Evolutionary conservation across 2,329 filamentous ascomycete species (phyloP), one percentile per base, ranked within the genome.

Genomic region (Ophiostoma ulmi): DNA sequence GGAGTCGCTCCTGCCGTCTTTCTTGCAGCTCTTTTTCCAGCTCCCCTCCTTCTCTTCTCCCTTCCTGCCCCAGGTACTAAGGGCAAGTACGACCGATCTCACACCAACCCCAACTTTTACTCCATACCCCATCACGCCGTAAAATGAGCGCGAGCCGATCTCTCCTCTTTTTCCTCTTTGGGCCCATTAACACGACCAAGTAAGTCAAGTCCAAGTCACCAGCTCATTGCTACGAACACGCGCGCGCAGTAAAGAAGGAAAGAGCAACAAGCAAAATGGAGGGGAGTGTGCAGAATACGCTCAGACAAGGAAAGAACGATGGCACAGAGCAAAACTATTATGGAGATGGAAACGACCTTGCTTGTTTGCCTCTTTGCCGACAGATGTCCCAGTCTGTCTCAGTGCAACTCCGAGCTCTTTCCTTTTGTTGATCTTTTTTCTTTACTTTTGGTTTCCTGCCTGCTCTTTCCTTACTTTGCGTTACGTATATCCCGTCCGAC

Each of bases 1-100:
- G 63, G 63, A 65, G 63, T 65, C 63, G 63, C 61, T 17, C 61
- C 61, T 64, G 61, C 61, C 35, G 61, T 38, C 61, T 20, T 20
- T 38, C 10, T 26, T 58, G 17, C 44, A 48, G 44, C 44, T 58
- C 22, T 31, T 20, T 8, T 22, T 5, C 35, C 36, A 65, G 61
- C 35, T 65, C 17, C 61, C 61, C 61, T 38, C 61, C 31, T 38
- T 65, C 14, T 7, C 35, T 36, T 31, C 31, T 35, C 31, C 58
- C 58, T 36, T 20, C 13, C 55, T 61, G n/a, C 31, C n/a, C 22
- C 14, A 58, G 20, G 20, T 22, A 17, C 17, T 38, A 17, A 17
- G n/a, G 35, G 61, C 61, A 63, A 63, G 58, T 36, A 63, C 58
- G 26, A 36, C 58, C 58, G 61, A 38, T 8, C 31, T 31, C 55